These are phyloP conservation scores for Choricystis sp. DNA, from an alignment of 139 green algal species.

Conservation along the genomic window DNA sequence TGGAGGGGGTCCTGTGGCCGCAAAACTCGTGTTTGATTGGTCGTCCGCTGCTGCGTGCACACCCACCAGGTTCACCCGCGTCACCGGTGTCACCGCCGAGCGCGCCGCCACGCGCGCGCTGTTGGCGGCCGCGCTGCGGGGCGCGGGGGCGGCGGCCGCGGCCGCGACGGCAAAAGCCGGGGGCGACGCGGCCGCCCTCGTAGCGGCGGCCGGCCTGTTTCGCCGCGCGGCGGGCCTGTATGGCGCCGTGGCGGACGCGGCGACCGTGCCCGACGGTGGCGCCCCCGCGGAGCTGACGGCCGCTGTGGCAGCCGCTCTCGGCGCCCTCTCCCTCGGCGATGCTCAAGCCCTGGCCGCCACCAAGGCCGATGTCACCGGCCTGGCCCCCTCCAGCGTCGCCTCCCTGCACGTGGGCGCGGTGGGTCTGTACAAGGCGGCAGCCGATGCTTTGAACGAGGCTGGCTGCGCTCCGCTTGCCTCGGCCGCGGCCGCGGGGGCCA, in stretches of 20 bases:
- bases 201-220: background rate
- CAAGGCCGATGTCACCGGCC: background rate
- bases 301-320: background rate
- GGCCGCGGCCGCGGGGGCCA: no score
- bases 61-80: background rate
- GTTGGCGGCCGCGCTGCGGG: background rate
- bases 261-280: background rate
- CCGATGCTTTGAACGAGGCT: no score
- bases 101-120: no score
- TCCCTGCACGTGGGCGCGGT: background rate
- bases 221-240: background rate
- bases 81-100: background rate
- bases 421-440: background rate
- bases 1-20: no score
- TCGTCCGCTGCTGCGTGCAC: background rate
- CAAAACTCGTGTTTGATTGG: background rate
- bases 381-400: background rate
- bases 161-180: background rate
- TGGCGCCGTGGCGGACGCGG: background rate
- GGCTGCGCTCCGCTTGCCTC: background rate
- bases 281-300: background rate
- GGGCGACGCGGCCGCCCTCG: background rate
- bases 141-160: no score
- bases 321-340: background rate
- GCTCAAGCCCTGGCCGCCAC: background rate